Base-by-base conservation (phyloP, 495 filamentous ascomycete genomes). In the Neurospora pannonica region DNA sequence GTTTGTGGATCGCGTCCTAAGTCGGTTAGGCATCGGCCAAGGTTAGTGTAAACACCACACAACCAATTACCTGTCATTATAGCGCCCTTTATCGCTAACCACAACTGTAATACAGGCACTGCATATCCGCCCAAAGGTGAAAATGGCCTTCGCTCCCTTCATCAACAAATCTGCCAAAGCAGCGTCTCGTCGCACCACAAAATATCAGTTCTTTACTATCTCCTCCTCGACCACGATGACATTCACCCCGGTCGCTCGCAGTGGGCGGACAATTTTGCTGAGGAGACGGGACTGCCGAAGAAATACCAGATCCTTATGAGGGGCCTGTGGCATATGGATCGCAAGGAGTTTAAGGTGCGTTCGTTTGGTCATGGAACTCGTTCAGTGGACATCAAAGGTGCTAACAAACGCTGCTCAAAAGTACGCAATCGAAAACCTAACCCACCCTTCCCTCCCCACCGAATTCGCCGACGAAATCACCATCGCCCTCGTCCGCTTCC, bases 391-490 rank as follows among this genome's bases (percentile, higher is more conserved):
- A 34, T 1, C 15, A 43, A 43, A 60, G 67, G 39, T 9, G 15
- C 15, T n/a, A 39, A 38, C 6, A 38, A 77, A 83, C 74, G 37
- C 72, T 46, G 4, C 13, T 4, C 0, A 36, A 69, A 72, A 92
- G 88, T 85, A 87, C 72, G 93, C 93, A 6, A 82, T 94, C 28
- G 88, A 92, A 74, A 88, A 90, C 75, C 87, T 96, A 21, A 89
- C 92, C 10, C 89, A 94, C 74, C 92, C 93, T 3, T 90, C 91
- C 5, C 85, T 95, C 17, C 89, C 92, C 38, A 89, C 92, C 36
- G 93, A 92, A 37, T 95, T 95, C 77, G 88, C 92, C 38, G 92
- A 95, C 80, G 92, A 95, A 72, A 94, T 95, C 70, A 87, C 94
- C 73, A 85, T 88, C 43, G 86, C 86, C 34, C 87, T 96, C n/a